Base-by-base conservation (phyloP, 2,329 filamentous ascomycete genomes). In the Cladosporium colombiae region DNA sequence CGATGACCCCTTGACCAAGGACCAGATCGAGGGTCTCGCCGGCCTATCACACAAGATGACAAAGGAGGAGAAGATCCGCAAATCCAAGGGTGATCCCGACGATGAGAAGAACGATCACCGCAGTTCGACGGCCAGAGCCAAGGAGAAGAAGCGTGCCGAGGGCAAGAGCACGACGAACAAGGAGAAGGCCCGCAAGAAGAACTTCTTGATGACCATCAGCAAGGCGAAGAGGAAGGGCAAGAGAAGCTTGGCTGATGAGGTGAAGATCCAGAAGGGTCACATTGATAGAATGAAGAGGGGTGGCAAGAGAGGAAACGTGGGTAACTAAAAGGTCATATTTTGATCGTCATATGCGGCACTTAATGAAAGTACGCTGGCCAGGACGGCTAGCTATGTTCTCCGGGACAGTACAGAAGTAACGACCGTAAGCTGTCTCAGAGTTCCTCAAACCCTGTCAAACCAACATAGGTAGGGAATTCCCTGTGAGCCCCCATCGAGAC, bases 101-200 rank as follows among this genome's bases (percentile, higher is more conserved):
- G 89, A 90, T 0, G 71, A 70, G 35, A 68, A 69, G 65, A 76
- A 76, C 49, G 87, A 95, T 77, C 93, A 97, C 82, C 93, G 94
- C 82, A 91, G 88, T 69, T 95, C 91, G 63, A 89, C 92, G 69
- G 93, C 93, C 18, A 89, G 91, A 76, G 85, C 91, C 74, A 92
- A 92, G 84, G 88, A 92, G 77, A 92, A 93, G 84, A 96, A 96
- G 86, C 88, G 89, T 73, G 85, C 88, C 1, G 87, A 93, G 80
- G 95, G 95, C 74, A 98, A 98, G 88, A 96, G 91, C 77, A 93
- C 92, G 44, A 98, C 94, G 70, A 99, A 99, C 81, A 91, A 91
- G 82, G 95, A 99, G 83, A 99, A 99, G 87, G 88, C 91, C 50
- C 85, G 94, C 72, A 92, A 92, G 85, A 99, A 99, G 91, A 99